Percentiles rank a stretch among this genome's conserved stretches.
Conservation (phyloP, 2,329 filamentous ascomycete genomes). For the Ophiognomonia clavigignenti-juglandacearum region DNA sequence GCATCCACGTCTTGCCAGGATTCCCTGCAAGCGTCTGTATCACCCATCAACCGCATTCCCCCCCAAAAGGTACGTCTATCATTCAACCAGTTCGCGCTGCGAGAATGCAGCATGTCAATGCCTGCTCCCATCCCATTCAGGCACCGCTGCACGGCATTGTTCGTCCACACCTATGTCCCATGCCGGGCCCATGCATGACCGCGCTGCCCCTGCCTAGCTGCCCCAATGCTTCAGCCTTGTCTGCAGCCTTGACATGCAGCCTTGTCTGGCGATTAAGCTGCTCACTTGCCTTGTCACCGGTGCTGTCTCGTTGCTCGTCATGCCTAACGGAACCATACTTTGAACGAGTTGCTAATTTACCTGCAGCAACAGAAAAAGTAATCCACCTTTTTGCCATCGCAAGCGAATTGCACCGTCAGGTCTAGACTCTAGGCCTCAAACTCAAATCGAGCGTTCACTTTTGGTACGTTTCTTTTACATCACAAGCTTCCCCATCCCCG, state of each 20-base stretch:
- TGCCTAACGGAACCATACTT: no score
- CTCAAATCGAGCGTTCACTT: no score
- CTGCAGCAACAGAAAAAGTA: no score
- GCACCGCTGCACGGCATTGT: neutral
- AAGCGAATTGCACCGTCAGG: no score
- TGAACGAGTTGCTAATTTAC: neutral
- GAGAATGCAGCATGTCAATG: neutral
- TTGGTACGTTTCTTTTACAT: no score
- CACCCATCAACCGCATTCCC: neutral
- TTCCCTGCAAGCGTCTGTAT: slow-evolving; percentile 14
- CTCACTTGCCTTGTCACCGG: neutral
- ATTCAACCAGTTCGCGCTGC: no score
- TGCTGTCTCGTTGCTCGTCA: no score
- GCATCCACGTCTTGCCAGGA: slow-evolving; percentile 8
- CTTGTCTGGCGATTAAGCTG: neutral
- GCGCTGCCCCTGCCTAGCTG: neutral
- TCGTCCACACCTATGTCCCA: neutral
- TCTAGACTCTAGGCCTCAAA: no score
- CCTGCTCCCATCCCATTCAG: neutral
- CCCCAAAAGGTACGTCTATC: neutral
- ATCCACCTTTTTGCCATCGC: no score
- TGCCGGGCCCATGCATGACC: neutral
- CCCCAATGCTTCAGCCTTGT: neutral
- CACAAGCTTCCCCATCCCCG: no score
- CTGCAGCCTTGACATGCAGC: neutral